phyloP scores from a whole-genome alignment of 1,139 yeast species.

The Diutina pseudorugosa region DNA sequence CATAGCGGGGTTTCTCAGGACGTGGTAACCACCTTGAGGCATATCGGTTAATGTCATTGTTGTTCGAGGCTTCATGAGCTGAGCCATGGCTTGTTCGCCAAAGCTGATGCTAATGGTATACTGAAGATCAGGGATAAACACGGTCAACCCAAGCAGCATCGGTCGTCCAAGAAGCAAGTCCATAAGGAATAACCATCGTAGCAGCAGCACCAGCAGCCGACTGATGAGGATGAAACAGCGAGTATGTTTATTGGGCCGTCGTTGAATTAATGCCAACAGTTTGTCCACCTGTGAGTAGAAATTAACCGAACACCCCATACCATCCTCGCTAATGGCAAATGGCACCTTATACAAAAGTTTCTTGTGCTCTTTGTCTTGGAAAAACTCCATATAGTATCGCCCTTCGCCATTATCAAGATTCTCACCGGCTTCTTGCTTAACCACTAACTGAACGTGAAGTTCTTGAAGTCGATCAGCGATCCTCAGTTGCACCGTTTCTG shows the following conservation, averaged over 20 bases:
- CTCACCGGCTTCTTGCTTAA: neutral
- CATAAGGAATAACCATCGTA: neutral
- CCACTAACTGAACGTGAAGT: constrained; percentile 38
- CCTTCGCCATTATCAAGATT: neutral
- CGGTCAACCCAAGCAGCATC: neutral
- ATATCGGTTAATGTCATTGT: neutral
- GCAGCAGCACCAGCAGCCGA: neutral
- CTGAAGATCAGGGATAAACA: neutral
- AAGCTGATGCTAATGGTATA: neutral
- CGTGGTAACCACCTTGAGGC: neutral
- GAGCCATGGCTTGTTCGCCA: neutral
- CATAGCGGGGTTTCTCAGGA: neutral
- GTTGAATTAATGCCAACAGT: neutral
- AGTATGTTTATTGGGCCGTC: neutral
- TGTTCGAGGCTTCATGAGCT: neutral
- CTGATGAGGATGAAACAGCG: neutral
- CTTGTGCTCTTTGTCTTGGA: neutral
- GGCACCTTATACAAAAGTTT: neutral
- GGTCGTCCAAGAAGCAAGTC: neutral
- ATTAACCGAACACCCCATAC: neutral
- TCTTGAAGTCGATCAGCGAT: constrained; percentile 70
- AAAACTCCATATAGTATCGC: neutral
- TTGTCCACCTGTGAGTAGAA: neutral
- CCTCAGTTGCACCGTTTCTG: constrained; percentile 39
- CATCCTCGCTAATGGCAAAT: neutral